phyloP scores from a whole-genome alignment of 495 filamentous ascomycete species.

The Elasticomyces elasticus region DNA sequence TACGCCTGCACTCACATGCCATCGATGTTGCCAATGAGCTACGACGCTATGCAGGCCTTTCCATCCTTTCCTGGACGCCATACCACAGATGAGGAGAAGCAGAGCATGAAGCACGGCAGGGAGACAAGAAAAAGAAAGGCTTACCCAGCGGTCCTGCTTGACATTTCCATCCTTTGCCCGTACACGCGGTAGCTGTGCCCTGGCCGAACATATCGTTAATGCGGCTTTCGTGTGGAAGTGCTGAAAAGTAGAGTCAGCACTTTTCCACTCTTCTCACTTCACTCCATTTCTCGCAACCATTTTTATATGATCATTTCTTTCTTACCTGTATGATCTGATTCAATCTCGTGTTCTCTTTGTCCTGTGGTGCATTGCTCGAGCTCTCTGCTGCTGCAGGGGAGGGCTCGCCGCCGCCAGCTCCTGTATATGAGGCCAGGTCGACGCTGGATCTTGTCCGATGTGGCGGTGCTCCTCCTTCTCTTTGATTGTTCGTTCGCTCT shows the following conservation, averaged over 20 bases:
- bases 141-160: conserved; percentile 88
- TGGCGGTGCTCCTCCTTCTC: conserved; percentile 46
- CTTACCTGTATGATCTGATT: conserved; percentile 85
- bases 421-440: conserved; percentile 20
- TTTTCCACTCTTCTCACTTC: background rate
- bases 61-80: too few species aligned
- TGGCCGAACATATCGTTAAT: conserved; percentile 70
- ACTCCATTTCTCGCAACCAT: background rate
- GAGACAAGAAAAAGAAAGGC: conserved; percentile 27
- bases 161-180: conserved; percentile 49
- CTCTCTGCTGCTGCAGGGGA: background rate
- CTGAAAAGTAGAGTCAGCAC: conserved; percentile 39
- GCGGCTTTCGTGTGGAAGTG: conserved; percentile 88
- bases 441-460: conserved; percentile 18
- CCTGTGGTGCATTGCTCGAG: conserved; percentile 5
- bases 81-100: conserved; percentile 18
- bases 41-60: too few species aligned
- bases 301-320: background rate
- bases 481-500: conserved; percentile 58
- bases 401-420: conserved; percentile 7
- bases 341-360: conserved; percentile 43
- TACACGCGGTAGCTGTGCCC: conserved; percentile 57
- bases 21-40: too few species aligned
- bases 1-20: too few species aligned
- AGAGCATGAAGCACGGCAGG: background rate